Percentiles rank a stretch among this genome's conserved stretches.
Evolutionary conservation across 2,329 filamentous ascomycete species (phyloP).

Genomic region (Penicillium psychrosexuale): DNA sequence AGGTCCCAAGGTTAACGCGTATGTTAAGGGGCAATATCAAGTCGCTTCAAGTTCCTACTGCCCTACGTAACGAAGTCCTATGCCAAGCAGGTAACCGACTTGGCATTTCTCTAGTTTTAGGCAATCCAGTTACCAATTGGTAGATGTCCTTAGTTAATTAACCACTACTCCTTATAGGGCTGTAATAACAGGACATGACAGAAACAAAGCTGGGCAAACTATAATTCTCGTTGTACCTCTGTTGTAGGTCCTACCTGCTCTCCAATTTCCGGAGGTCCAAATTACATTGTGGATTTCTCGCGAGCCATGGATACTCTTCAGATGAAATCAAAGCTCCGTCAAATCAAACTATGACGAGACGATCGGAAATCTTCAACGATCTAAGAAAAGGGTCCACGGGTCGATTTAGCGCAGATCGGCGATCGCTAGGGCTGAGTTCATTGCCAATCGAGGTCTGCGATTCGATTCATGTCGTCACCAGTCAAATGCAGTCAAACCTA

Average conservation of each 20-base stretch:
- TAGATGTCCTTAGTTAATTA: no score
- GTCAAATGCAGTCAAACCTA: not conserved
- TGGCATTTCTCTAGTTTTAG: not conserved
- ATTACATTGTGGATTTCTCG: not conserved
- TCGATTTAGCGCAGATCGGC: not conserved
- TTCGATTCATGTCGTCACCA: not conserved
- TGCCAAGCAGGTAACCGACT: slow-evolving; percentile 5
- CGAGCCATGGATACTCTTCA: not conserved
- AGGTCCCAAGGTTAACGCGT: no score
- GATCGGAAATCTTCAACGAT: no score
- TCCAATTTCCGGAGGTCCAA: not conserved
- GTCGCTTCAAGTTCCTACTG: no score
- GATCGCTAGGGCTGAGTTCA: not conserved
- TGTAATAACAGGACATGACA: not conserved
- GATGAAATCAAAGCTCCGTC: not conserved
- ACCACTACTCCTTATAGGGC: not conserved
- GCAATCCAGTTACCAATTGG: not conserved
- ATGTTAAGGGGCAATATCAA: no score
- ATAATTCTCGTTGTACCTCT: not conserved
- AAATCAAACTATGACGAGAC: not conserved
- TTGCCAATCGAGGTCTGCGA: no score
- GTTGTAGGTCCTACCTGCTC: not conserved
- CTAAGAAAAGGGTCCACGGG: no score
- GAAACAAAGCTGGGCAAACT: not conserved
- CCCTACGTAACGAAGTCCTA: not conserved